Evolutionary conservation across 495 filamentous ascomycete genomes (phyloP), one percentile per base, ranked within the genome.

Genomic region (Physcia stellaris): DNA sequence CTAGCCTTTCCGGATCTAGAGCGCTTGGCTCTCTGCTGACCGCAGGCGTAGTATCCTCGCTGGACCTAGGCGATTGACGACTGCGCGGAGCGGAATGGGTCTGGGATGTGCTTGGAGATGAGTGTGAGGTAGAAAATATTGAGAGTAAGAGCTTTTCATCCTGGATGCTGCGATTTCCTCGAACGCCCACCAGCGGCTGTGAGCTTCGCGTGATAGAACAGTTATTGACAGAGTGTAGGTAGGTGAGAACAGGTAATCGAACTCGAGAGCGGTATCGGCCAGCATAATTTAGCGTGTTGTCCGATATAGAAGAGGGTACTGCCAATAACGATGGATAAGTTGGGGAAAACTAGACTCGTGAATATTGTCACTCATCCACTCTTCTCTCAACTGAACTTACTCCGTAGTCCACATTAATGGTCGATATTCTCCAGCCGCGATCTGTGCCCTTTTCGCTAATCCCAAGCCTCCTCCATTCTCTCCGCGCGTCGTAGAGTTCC

Each of bases 131-230:
- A n/a, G 81, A 80, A 54, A 95, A 99, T 41, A 94, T 95, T 6
- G 92, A 80, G 6, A 83, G 77, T 26, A 99, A 74, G 3, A 99
- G 72, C 53, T 84, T 85, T 55, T 99, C 90, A 54, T 99, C 90
- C 51, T 99, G 90, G 34, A 92, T 83, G 55, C 83, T 95, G 32
- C 90, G 75, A 48, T 93, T 88, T 35, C 83, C 76, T 37, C 83
- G 72, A 11, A 96, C 73, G 16, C 90, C 90, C 13, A 87, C 81
- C 41, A 93, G 60, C 2, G 90, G 90, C 58, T 99, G 90, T 3
- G 92, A 90, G 53, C 87, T 92, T 45, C 90, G 68, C 3, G 88
- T 94, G 45, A 99, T 96, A 19, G 86, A 86, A 56, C 90, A 95
- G 55, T 92, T 93, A 58, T 96, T 99, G 41, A 96, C 68, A 2